A percentile compares a stretch with the other conserved stretches of the same genome.
These are phyloP conservation scores for Capsicum pubescens DNA, from an alignment of 257 asterid genomes.

Conservation along the genomic window DNA sequence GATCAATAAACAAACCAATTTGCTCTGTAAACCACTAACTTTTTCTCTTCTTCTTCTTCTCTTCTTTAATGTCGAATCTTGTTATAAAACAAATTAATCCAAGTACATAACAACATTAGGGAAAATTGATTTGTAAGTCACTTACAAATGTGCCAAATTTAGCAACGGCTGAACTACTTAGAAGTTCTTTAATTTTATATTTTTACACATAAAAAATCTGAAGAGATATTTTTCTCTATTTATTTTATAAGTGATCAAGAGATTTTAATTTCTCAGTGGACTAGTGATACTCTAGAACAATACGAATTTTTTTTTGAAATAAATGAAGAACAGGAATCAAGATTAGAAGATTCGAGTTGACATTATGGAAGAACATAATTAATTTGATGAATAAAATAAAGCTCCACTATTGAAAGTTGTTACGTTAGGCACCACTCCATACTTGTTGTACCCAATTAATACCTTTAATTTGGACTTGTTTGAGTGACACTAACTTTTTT, in stretches of 20 bases:
- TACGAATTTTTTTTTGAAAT: background rate
- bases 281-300: background rate
- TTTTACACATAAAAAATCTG: too few relatives aligned
- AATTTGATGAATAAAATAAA: background rate
- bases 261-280: too few relatives aligned
- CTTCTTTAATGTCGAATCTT: background rate
- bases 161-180: too few relatives aligned
- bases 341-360: slow-evolving; percentile 38
- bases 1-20: background rate
- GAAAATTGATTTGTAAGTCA: too few relatives aligned
- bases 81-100: too few relatives aligned
- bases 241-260: too few relatives aligned
- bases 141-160: too few relatives aligned
- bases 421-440: slow-evolving; percentile 22
- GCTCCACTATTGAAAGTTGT: background rate
- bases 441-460: background rate
- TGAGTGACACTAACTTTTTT: slow-evolving; percentile 6
- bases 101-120: too few relatives aligned
- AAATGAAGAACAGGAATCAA: slow-evolving; percentile 24
- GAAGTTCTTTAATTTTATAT: too few relatives aligned
- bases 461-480: slow-evolving; percentile 1
- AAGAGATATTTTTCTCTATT: too few relatives aligned
- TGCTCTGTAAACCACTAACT: background rate
- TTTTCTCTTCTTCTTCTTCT: too few relatives aligned
- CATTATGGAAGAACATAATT: background rate